These are phyloP conservation scores for Ambrosia hybrid DNA, from an alignment of 140 eudicot genomes.

Conservation along the genomic window DNA sequence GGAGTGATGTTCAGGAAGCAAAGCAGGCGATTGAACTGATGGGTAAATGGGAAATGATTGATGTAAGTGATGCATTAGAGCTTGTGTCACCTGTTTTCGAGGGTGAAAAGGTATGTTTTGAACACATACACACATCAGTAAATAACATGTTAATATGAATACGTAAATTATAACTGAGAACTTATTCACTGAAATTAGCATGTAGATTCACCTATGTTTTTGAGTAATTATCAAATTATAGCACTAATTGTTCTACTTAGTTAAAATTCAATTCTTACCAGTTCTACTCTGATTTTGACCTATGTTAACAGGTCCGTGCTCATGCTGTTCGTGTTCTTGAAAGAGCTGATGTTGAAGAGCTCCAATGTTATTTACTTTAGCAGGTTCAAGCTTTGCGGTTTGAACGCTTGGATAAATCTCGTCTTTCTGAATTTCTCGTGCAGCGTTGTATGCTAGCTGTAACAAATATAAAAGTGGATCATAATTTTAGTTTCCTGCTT, in stretches of 20 bases:
- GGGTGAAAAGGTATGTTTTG: constrained; percentile 84
- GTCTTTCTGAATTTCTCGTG: constrained; percentile 91
- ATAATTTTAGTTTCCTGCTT: constrained; percentile 2
- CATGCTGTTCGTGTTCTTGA: constrained; percentile 67
- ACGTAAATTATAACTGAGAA: too few relatives aligned
- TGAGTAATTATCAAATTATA: too few relatives aligned
- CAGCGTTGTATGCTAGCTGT: constrained; percentile 70
- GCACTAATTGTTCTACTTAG: too few relatives aligned
- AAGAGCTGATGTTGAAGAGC: constrained; percentile 68
- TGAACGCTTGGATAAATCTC: constrained; percentile 94
- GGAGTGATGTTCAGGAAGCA: constrained; percentile 99
- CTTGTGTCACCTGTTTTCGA: constrained; percentile 95
- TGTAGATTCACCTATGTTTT: too few relatives aligned
- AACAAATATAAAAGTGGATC: constrained; percentile 1
- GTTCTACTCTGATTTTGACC: too few relatives aligned
- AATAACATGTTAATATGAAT: neutral
- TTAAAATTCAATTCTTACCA: too few relatives aligned
- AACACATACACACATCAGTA: neutral
- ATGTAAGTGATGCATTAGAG: constrained; percentile 97
- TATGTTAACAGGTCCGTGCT: constrained; percentile 83
- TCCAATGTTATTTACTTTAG: constrained; percentile 94
- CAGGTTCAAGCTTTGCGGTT: constrained; percentile 96
- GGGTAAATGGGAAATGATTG: constrained; percentile 95
- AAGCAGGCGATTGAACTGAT: constrained; percentile 93
- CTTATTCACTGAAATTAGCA: too few relatives aligned